Evolutionary conservation across 2,329 filamentous ascomycete species (phyloP), one percentile per base, ranked within the genome.

Genomic region (Coleophoma cylindrospora): DNA sequence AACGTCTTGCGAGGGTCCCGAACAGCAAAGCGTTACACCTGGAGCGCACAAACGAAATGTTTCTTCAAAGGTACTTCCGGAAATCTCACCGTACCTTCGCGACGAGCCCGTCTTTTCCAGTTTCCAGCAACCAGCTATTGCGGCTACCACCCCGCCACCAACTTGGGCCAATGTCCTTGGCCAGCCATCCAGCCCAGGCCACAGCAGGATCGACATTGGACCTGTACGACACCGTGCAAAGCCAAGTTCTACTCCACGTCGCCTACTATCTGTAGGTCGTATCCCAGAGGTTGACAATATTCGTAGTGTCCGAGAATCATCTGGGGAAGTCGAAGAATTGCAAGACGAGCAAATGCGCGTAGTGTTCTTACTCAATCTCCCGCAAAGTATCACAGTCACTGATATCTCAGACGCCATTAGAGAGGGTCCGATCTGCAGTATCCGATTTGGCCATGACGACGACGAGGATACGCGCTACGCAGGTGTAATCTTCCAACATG

Each of bases 401-500:
- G 55, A 62, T 13, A 50, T 66, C 40, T 61, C 58, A 13, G 49
- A 64, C 33, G 61, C 61, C 2, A 50, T 66, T 7, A 36, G 46
- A 17, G 62, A 65, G 53, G 63, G 63, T 2, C 56, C 62, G 2
- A 12, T 66, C 10, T 51, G 56, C 27, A 54, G 51, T 14, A 64
- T 66, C 38, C 50, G 52, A 9, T 61, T 66, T 41, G 60, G 60
- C 14, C 34, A 48, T 8, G 57, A 66, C 43, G 47, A 49, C 1
- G 54, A 60, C 1, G 53, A 51, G 12, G 45, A 51, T 5, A 48
- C 43, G 8, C 56, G 56, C 1, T 64, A 51, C 32, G 56, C 51
- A 8, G 61, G 61, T 13, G 50, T 66, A 14, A 54, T 65, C 3
- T 66, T 66, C 50, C 61, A 62, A 34, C 38, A 54, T 37, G 57